phyloP scores from a whole-genome alignment of 139 green algal species.

The Zygnema circumcarinatum region DNA sequence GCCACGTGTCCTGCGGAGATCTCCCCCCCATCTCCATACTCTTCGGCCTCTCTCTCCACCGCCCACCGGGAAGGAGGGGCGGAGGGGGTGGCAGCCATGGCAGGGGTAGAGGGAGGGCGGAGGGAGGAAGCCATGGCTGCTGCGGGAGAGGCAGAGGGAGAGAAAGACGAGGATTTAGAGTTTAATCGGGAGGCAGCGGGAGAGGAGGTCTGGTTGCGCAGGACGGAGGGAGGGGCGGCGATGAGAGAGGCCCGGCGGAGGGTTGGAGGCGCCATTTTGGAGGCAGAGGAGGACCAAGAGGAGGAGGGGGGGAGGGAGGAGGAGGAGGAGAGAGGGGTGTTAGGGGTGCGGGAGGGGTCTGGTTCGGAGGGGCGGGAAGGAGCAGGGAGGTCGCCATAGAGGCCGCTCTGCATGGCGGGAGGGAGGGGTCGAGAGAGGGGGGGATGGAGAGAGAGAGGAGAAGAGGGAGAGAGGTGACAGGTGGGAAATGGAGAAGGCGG shows the following conservation, averaged over 20 bases:
- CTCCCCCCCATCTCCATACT: not conserved
- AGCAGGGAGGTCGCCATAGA: too few relatives aligned
- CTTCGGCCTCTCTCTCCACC: not conserved
- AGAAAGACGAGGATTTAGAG: slow-evolving; percentile 1
- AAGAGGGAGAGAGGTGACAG: too few relatives aligned
- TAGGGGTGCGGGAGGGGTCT: not conserved
- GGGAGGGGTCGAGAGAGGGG: too few relatives aligned
- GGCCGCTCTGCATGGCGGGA: too few relatives aligned
- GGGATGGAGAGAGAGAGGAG: too few relatives aligned
- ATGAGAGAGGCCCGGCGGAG: slow-evolving; percentile 33
- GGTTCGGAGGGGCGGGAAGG: too few relatives aligned
- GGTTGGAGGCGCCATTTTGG: slow-evolving; percentile 29
- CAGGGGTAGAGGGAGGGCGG: not conserved
- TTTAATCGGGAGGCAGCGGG: not conserved
- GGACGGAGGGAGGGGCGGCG: slow-evolving; percentile 25
- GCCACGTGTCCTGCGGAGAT: too few relatives aligned
- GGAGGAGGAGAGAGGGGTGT: not conserved
- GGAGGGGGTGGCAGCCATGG: not conserved
- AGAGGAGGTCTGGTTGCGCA: slow-evolving; percentile 16
- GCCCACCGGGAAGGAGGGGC: not conserved
- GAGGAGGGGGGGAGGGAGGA: not conserved
- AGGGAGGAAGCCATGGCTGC: not conserved
- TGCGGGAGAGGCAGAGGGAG: not conserved
- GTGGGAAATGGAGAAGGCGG: too few relatives aligned
- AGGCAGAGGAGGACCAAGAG: slow-evolving; percentile 9